phyloP scores from a whole-genome alignment of 148 eudicot species.

The Chenopodium album region DNA sequence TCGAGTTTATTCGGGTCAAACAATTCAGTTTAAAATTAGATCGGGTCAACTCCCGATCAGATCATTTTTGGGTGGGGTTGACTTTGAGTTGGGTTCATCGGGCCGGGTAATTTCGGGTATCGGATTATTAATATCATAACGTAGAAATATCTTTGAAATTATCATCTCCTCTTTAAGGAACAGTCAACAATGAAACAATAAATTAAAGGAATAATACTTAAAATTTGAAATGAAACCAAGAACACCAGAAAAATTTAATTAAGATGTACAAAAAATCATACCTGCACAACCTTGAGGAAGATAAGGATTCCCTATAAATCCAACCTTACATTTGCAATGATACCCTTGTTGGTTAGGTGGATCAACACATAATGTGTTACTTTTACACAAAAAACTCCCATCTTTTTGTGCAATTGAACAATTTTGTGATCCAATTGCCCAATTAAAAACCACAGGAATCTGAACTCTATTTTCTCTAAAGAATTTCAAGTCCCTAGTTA shows the following conservation, averaged over 20 bases:
- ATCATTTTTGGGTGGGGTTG: no score
- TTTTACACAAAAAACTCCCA: background rate
- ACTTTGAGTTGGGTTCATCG: no score
- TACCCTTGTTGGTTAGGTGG: slow-evolving; percentile 1
- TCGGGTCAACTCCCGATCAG: no score
- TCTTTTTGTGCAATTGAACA: background rate
- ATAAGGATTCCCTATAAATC: slow-evolving; percentile 5
- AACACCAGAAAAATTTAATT: no score
- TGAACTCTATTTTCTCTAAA: background rate
- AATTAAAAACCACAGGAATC: background rate
- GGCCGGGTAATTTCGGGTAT: no score
- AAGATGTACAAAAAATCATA: background rate
- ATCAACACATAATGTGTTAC: background rate
- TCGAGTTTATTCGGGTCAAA: no score
- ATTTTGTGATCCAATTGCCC: background rate
- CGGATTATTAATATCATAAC: no score
- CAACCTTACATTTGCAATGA: background rate
- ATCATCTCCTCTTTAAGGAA: no score
- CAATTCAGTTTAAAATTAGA: no score
- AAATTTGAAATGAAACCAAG: background rate
- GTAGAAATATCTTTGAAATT: no score
- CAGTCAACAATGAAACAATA: no score
- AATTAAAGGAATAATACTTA: no score
- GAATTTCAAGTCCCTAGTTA: background rate
- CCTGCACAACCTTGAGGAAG: slow-evolving; percentile 17